phyloP scores from a whole-genome alignment of 306 rosid species.

The Cucumis sativus region DNA sequence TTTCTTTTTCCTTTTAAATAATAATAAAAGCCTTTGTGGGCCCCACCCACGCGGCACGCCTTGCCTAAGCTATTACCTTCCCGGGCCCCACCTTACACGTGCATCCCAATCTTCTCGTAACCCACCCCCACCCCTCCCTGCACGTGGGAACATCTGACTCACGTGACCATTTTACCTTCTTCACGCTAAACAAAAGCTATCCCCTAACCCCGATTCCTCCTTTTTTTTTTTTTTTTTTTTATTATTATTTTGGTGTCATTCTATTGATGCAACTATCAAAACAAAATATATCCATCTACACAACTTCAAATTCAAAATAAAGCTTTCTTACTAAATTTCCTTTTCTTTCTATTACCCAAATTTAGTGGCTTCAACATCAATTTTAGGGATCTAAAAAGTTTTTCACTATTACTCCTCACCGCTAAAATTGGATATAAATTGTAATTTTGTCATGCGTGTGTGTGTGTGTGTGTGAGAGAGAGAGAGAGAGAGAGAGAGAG shows the following conservation, averaged over 20 bases:
- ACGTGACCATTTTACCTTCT: neutral
- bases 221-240: too few species aligned
- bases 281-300: too few species aligned
- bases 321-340: too few species aligned
- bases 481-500: neutral
- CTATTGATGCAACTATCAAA: too few species aligned
- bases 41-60: conserved; percentile 3
- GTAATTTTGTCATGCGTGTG: too few species aligned
- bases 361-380: neutral
- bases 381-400: neutral
- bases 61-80: neutral
- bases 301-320: too few species aligned
- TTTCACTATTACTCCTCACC: neutral
- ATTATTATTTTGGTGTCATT: too few species aligned
- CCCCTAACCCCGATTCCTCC: neutral
- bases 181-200: neutral
- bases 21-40: neutral
- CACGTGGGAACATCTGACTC: neutral
- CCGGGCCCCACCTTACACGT: neutral
- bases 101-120: neutral
- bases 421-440: neutral
- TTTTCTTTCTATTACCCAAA: neutral
- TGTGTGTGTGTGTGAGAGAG: too few species aligned
- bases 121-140: conserved; percentile 2
- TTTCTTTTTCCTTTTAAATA: neutral